Conservation (phyloP, 2,329 filamentous ascomycete species). For the Geosmithia putterillii region DNA sequence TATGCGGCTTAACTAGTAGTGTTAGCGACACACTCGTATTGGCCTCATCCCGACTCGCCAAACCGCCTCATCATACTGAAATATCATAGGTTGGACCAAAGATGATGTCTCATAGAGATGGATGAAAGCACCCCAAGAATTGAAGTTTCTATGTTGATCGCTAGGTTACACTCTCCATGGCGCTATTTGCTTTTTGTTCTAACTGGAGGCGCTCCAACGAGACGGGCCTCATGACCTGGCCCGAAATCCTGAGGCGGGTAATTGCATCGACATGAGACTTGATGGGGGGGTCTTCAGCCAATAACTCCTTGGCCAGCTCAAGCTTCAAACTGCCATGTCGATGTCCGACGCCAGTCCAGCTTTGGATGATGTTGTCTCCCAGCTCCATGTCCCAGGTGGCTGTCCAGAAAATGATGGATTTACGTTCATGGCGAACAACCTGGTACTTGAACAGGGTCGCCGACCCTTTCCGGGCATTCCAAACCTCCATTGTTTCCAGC, state of each 20-base stretch:
- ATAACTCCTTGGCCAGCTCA: constrained; percentile 4
- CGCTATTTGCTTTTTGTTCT: constrained; percentile 11
- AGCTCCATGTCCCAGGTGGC: constrained; percentile 11
- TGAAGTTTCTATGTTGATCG: too few relatives aligned
- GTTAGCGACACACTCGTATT: too few relatives aligned
- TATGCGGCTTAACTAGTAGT: too few relatives aligned
- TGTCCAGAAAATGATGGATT: constrained; percentile 10
- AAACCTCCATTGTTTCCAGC: constrained; percentile 18
- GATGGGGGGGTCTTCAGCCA: too few relatives aligned
- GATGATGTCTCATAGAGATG: too few relatives aligned
- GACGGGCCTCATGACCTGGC: constrained; percentile 15
- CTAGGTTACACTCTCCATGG: too few relatives aligned
- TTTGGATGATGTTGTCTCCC: constrained; percentile 5
- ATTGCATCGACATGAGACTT: constrained; percentile 15
- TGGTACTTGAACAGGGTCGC: constrained; percentile 12
- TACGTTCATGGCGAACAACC: constrained; percentile 6
- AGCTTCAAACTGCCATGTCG: constrained; percentile 8
- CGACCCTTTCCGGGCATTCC: constrained; percentile 13
- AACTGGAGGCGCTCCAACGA: constrained; percentile 19
- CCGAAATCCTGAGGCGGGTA: constrained; percentile 13
- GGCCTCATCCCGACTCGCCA: too few relatives aligned
- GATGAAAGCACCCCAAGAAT: too few relatives aligned
- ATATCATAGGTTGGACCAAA: too few relatives aligned
- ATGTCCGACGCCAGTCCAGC: constrained; percentile 11
- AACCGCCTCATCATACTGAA: too few relatives aligned